phyloP scores from a whole-genome alignment of 345 rosid species.

The Syzygium aromaticum region DNA sequence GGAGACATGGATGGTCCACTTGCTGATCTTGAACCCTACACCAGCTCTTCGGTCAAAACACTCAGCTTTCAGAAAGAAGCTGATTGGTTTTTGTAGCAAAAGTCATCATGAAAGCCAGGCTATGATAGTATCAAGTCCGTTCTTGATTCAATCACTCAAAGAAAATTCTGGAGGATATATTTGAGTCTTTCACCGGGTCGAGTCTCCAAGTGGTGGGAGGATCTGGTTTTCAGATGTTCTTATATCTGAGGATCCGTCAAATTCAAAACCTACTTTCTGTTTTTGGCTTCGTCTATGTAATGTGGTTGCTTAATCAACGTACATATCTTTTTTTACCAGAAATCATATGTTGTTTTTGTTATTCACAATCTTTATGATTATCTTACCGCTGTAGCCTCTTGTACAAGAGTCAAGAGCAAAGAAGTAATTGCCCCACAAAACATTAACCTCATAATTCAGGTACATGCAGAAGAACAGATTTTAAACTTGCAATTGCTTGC shows the following conservation, averaged over 20 bases:
- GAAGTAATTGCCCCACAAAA: not conserved
- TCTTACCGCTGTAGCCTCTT: not conserved
- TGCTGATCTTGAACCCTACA: conserved; percentile 37
- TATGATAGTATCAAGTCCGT: not conserved
- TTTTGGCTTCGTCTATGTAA: not conserved
- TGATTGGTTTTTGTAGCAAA: not conserved
- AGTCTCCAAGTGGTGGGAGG: not conserved
- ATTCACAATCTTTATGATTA: not conserved
- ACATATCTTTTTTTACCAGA: not conserved
- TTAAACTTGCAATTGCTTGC: not conserved
- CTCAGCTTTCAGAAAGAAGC: not conserved
- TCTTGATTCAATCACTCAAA: not conserved
- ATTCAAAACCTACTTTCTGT: not conserved
- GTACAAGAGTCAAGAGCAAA: not conserved
- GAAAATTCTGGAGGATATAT: conserved; percentile 1
- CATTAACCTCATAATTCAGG: not conserved
- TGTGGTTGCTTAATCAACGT: not conserved
- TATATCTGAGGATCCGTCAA: not conserved
- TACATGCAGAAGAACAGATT: not conserved
- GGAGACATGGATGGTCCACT: conserved; percentile 42
- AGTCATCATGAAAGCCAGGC: not conserved
- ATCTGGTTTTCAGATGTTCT: not conserved
- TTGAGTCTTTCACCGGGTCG: not conserved
- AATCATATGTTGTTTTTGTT: not conserved
- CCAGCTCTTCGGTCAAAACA: not conserved